These are phyloP conservation scores for Cantharellus anzutake DNA, from an alignment of 768 basidiomycete genomes.

Conservation along the genomic window DNA sequence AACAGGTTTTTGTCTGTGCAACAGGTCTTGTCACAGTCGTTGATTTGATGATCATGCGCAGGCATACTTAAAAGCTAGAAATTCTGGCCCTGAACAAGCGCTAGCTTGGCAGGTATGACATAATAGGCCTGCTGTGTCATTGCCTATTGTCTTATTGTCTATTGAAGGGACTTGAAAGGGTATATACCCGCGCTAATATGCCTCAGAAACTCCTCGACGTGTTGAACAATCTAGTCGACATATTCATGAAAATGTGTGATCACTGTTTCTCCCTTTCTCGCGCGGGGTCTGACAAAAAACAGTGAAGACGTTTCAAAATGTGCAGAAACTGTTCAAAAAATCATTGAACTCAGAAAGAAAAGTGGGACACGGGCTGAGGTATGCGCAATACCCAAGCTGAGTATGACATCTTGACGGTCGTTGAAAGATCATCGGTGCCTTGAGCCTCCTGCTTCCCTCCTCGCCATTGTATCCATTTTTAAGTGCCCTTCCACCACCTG, in stretches of 20 bases:
- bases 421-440: conserved; percentile 40
- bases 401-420: neutral
- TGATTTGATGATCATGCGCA: conserved; percentile 15
- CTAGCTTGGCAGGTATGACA: conserved; percentile 71
- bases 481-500: conserved; percentile 47
- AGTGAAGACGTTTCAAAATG: conserved; percentile 58
- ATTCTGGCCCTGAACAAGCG: conserved; percentile 42
- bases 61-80: conserved; percentile 65
- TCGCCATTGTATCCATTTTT: conserved; percentile 46
- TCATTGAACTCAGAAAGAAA: conserved; percentile 40
- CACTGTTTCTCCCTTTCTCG: conserved; percentile 5
- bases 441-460: conserved; percentile 55
- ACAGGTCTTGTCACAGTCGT: neutral
- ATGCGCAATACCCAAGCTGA: conserved; percentile 3
- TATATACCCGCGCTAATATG: too few relatives aligned
- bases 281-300: conserved; percentile 39
- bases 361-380: conserved; percentile 46
- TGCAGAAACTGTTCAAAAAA: conserved; percentile 62
- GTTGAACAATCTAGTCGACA: neutral
- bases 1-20: conserved; percentile 44
- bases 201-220: neutral
- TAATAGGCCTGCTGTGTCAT: too few relatives aligned
- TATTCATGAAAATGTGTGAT: neutral
- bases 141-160: neutral
- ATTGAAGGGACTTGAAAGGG: too few relatives aligned